Evolutionary conservation across 306 rosid genomes (phyloP), one percentile per base, ranked within the genome.

Genomic region (Quercus variabilis): DNA sequence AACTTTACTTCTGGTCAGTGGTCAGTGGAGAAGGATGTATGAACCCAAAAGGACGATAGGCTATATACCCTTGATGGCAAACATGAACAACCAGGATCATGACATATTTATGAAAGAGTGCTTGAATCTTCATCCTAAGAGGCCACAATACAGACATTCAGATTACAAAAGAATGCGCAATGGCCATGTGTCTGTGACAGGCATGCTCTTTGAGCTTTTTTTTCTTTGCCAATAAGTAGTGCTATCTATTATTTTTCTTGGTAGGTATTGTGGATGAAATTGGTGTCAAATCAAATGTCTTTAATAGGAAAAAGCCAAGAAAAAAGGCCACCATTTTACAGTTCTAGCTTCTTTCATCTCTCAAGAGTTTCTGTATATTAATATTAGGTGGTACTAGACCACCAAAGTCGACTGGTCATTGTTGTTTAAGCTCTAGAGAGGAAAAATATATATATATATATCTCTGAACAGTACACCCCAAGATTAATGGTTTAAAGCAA

Each of bases 231-330:
- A 71, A 49, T 71, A 38, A 70, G 56, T 70, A 52, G 75, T 71
- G 74, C 33, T 3, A 12, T 33, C 5, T 28, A 62, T 26, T 33
- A 52, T 8, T 17, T 33, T 18, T 23, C 57, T 21, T 63, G 59
- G 78, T 75, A 33, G 78, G 57, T 17, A 25, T 3, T 28, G 28
- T 9, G 64, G 79, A 68, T 64, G 12, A 52, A 33, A 68, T 55
- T 77, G 81, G 41, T 69, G 81, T 77, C 81, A 77, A 77, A 69
- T 77, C 81, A 77, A 55, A 8, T 2, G 74, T 51, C 64, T 14
- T 14, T 11, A 4, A 17, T 1, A 64, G 55, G 15, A 3, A 3
- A 76, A 52, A 59, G 25, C 8, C 1, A 17, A 11, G 56, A 25
- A 33, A 33, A 31, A 31, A 28, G 12, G 15, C 20, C 12, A 11